Conservation (phyloP, 2,329 filamentous ascomycete genomes). For the Diaporthe ampelina region DNA sequence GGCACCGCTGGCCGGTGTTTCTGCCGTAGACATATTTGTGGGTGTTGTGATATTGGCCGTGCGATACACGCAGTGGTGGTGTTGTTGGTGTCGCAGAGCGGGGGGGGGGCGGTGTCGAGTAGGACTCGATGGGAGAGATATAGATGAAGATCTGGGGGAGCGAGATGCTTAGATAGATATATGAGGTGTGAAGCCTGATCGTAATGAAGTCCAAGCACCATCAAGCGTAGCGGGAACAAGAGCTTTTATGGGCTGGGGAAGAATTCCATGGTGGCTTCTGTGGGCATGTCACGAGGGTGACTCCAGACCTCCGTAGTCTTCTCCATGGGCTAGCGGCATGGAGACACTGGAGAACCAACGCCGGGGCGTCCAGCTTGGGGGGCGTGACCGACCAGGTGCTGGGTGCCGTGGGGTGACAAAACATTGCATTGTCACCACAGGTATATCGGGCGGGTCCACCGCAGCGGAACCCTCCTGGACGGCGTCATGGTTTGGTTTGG, state of each 20-base stretch:
- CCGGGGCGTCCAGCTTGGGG: constrained; percentile 33
- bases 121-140: not conserved
- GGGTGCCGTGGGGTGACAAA: constrained; percentile 42
- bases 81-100: constrained; percentile 30
- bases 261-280: constrained; percentile 38
- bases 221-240: constrained; percentile 23
- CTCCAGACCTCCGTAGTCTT: constrained; percentile 43
- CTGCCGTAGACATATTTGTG: constrained; percentile 37
- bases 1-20: constrained; percentile 38
- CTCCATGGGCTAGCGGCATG: constrained; percentile 37
- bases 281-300: constrained; percentile 39
- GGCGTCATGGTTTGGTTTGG: constrained; percentile 1
- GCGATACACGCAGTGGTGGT: constrained; percentile 21
- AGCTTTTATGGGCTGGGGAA: constrained; percentile 39
- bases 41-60: constrained; percentile 12
- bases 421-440: constrained; percentile 37
- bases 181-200: constrained; percentile 38
- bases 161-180: constrained; percentile 22
- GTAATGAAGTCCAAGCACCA: constrained; percentile 30
- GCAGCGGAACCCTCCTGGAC: constrained; percentile 38
- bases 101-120: not conserved
- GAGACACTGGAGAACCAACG: constrained; percentile 40
- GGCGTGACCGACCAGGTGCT: constrained; percentile 37
- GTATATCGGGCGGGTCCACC: constrained; percentile 19
- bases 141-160: constrained; percentile 14